Evolutionary conservation across 306 rosid species (phyloP).

Genomic region (Gastrolobium villosum): DNA sequence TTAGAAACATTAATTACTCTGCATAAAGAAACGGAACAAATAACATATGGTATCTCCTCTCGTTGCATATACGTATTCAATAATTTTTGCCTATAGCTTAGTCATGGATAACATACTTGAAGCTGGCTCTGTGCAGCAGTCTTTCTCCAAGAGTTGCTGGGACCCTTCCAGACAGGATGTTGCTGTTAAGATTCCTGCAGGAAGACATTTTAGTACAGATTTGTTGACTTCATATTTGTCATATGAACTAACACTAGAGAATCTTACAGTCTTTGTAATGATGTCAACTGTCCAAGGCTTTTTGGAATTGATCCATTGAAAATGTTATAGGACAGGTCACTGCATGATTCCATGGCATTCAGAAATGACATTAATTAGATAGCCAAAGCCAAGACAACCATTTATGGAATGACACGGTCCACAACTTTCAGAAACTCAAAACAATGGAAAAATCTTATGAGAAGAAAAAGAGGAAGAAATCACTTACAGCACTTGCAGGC

Average conservation of each 20-base stretch:
- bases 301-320: slow-evolving; percentile 84
- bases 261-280: slow-evolving; percentile 72
- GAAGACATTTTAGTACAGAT: slow-evolving; percentile 37
- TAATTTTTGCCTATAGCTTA: not conserved
- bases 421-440: not conserved
- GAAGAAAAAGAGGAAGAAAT: slow-evolving; percentile 4
- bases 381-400: slow-evolving; percentile 20
- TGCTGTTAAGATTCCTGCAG: slow-evolving; percentile 81
- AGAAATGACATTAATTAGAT: slow-evolving; percentile 33
- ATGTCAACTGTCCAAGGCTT: slow-evolving; percentile 77
- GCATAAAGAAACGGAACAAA: slow-evolving; percentile 14
- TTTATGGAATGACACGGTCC: slow-evolving; percentile 8
- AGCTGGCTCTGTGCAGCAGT: slow-evolving; percentile 86
- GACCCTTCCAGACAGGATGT: slow-evolving; percentile 73
- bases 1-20: not conserved
- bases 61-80: not conserved
- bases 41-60: not conserved
- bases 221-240: slow-evolving; percentile 31
- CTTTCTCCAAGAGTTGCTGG: slow-evolving; percentile 79
- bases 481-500: slow-evolving; percentile 72
- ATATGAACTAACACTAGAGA: slow-evolving; percentile 32
- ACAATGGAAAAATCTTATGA: not conserved
- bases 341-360: slow-evolving; percentile 50
- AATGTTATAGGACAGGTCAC: slow-evolving; percentile 81
- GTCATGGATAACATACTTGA: slow-evolving; percentile 67